These are phyloP conservation scores for Triticum urartu DNA, from an alignment of 176 grass and related monocot species.

Conservation along the genomic window DNA sequence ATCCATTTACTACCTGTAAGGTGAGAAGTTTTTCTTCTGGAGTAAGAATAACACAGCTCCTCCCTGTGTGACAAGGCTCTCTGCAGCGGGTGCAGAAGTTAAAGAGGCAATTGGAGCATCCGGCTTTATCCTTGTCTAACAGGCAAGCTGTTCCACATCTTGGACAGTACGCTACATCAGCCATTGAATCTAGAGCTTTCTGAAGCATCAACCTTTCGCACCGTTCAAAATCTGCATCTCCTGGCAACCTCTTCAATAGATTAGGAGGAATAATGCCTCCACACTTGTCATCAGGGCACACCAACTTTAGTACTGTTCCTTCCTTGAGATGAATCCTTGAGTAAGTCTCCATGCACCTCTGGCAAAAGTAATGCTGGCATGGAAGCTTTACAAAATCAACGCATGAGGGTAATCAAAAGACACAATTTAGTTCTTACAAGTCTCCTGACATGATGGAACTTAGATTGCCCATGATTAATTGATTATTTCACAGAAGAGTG, in stretches of 20 bases:
- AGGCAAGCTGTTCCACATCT: slow-evolving; percentile 56
- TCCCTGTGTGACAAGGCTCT: slow-evolving; percentile 43
- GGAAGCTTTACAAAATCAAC: slow-evolving; percentile 49
- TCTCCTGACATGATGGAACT: too few species aligned
- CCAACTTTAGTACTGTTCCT: slow-evolving; percentile 49
- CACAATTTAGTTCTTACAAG: too few species aligned
- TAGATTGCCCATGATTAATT: too few species aligned
- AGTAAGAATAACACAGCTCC: slow-evolving; percentile 38
- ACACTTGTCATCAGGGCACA: slow-evolving; percentile 44
- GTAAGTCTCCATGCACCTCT: slow-evolving; percentile 55
- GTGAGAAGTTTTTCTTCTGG: slow-evolving; percentile 46
- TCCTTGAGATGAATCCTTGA: slow-evolving; percentile 57
- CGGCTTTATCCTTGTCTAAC: slow-evolving; percentile 45
- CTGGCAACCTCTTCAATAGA: slow-evolving; percentile 43
- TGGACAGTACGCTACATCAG: slow-evolving; percentile 54
- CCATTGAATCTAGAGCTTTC: slow-evolving; percentile 55
- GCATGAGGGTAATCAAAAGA: slow-evolving; percentile 25
- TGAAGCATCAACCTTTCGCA: slow-evolving; percentile 55
- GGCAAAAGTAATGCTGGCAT: slow-evolving; percentile 63
- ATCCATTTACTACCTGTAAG: slow-evolving; percentile 41
- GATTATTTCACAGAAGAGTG: too few species aligned
- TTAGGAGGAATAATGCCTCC: slow-evolving; percentile 42
- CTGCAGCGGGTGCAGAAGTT: slow-evolving; percentile 49
- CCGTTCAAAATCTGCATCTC: slow-evolving; percentile 46
- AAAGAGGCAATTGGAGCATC: slow-evolving; percentile 53